Percentiles rank a stretch among this genome's conserved stretches.
Conservation (phyloP, 2,329 filamentous ascomycete genomes). For the Ustulina deusta region DNA sequence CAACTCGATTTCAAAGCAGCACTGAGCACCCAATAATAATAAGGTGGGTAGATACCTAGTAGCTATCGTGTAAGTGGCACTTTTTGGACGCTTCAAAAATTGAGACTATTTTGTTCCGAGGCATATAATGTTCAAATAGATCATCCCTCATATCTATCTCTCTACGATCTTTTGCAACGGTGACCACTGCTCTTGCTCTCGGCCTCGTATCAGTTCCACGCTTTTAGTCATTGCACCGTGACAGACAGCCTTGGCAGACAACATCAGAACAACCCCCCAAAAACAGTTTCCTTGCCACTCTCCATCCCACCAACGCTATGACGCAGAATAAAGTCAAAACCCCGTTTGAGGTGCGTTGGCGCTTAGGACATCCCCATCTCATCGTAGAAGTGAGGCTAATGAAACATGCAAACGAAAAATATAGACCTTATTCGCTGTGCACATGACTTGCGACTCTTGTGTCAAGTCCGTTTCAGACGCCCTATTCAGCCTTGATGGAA, state of each 20-base stretch:
- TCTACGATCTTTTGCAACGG: conserved; percentile 44
- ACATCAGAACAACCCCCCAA: conserved; percentile 28
- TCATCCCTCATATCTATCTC: conserved; percentile 45
- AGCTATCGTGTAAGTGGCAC: conserved; percentile 47
- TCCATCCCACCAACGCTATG: conserved; percentile 44
- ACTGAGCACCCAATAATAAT: conserved; percentile 44
- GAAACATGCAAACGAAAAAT: conserved; percentile 45
- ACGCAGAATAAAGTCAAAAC: conserved; percentile 51
- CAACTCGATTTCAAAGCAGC: conserved; percentile 55
- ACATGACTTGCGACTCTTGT: conserved; percentile 90
- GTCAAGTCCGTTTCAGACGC: conserved; percentile 86
- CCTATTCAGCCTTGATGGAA: conserved; percentile 80
- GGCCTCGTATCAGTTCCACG: conserved; percentile 45
- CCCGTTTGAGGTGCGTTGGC: conserved; percentile 51
- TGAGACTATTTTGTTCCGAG: conserved; percentile 26
- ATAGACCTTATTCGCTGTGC: conserved; percentile 93
- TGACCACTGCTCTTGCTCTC: conserved; percentile 42
- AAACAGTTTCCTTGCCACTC: conserved; percentile 20
- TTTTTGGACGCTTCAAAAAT: conserved; percentile 36
- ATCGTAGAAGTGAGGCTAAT: conserved; percentile 42
- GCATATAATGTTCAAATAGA: conserved; percentile 46
- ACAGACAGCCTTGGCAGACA: conserved; percentile 37
- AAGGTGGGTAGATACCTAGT: conserved; percentile 40
- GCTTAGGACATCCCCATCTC: too few relatives aligned
- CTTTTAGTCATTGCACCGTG: conserved; percentile 42